Evolutionary conservation across 495 filamentous ascomycete species (phyloP), one percentile per base, ranked within the genome.

Genomic region (Aspergillus sclerotiicarbonarius): DNA sequence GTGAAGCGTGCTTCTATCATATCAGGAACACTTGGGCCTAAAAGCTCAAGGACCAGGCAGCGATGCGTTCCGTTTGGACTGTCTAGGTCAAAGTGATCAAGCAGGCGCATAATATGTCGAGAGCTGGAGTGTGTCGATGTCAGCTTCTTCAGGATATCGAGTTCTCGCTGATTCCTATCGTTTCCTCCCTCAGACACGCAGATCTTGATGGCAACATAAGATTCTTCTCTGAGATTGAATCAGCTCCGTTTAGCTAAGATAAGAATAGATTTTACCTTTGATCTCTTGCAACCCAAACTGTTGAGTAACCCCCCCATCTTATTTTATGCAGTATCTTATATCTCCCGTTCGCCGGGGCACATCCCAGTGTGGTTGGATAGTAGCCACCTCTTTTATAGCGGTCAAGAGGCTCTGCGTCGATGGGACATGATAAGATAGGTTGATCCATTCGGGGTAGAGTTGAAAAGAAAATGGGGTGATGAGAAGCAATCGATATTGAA

Each of bases 291-390:
- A 74, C 65, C 79, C 80, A 83, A 50, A 81, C 77, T 30, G 78
- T 82, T 6, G 78, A 79, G 60, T 71, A 79, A 7, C 67, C 67
- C 43, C 78, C 80, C 60, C 71, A 76, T 51, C 78, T 76, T 46
- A 80, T 59, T 63, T 83, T 83, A 56, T 79, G 73, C 6, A 77
- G 43, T 18, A 83, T 63, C 47, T 68, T 75, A 59, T 81, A 83
- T 43, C 74, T 59, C 21, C 68, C 69, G 37, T 70, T 41, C 31
- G 71, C 57, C 10, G 80, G 67, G 15, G 35, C 55, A 45, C 76
- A 69, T 15, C 73, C 76, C 13, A 82, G 55, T 19, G 49, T 58
- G 47, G 78, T 62, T 15, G 80, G 80, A 48, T 82, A 76, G 54
- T 74, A 81, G 6, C 78, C 74, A 30, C 71, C 74, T 15, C 8